Conservation (phyloP, 2,329 filamentous ascomycete species). For the Ceratocystis albifundus region DNA sequence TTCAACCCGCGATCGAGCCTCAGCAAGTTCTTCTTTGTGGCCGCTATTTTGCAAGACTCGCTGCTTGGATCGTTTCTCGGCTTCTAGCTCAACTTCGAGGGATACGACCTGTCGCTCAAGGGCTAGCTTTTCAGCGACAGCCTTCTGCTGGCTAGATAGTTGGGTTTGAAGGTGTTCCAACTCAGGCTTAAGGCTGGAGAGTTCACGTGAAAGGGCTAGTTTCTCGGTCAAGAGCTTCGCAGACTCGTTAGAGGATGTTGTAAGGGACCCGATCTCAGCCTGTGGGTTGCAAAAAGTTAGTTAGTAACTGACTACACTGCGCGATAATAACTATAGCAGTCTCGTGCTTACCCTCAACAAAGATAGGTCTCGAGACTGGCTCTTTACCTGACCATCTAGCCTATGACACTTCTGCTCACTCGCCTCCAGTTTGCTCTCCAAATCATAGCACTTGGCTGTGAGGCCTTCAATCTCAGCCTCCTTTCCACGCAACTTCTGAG, state of each 20-base stretch:
- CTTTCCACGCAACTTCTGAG: conserved; percentile 48
- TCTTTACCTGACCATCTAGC: conserved; percentile 39
- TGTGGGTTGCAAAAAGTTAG: conserved; percentile 30
- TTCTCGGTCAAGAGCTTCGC: conserved; percentile 55
- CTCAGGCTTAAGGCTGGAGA: conserved; percentile 44
- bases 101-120: conserved; percentile 67
- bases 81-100: conserved; percentile 69
- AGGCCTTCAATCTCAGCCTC: conserved; percentile 47
- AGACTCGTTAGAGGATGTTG: conserved; percentile 55
- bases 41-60: conserved; percentile 28
- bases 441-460: conserved; percentile 32
- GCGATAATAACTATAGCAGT: background rate
- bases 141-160: conserved; percentile 49
- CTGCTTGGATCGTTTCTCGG: conserved; percentile 46
- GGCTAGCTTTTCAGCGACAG: conserved; percentile 67
- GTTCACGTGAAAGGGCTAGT: conserved; percentile 40
- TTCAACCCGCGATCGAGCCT: conserved; percentile 32
- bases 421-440: conserved; percentile 35
- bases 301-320: background rate
- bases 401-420: conserved; percentile 34
- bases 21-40: conserved; percentile 35
- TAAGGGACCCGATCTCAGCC: conserved; percentile 61
- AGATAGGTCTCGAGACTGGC: conserved; percentile 39
- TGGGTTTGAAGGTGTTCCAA: conserved; percentile 46
- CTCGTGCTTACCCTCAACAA: conserved; percentile 35